Percentiles rank a stretch among this genome's conserved stretches.
Conservation (phyloP, 805 yeast species). For the Debaryomyces maramus region DNA sequence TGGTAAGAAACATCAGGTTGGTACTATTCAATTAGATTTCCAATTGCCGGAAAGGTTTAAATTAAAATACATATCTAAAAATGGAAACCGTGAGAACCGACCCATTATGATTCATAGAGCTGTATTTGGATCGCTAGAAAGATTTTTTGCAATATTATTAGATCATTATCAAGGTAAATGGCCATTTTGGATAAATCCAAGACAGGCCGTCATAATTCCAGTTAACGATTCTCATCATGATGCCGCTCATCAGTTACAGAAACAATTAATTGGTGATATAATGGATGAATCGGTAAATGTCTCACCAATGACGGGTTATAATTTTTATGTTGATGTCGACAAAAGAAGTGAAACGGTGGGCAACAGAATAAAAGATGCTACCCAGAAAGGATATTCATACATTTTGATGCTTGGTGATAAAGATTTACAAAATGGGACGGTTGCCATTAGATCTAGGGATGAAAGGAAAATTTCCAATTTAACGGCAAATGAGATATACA, state of each 20-base stretch:
- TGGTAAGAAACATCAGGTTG: constrained; percentile 86
- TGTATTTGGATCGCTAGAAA: constrained; percentile 89
- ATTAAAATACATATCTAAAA: constrained; percentile 59
- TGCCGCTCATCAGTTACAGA: constrained; percentile 52
- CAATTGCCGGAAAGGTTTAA: constrained; percentile 87
- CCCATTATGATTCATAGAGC: constrained; percentile 98
- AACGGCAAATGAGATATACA: constrained; percentile 51
- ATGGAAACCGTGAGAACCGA: constrained; percentile 50
- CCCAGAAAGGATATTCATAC: constrained; percentile 70
- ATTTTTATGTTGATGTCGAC: constrained; percentile 77
- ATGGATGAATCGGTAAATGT: constrained; percentile 33
- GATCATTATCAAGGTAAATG: constrained; percentile 91
- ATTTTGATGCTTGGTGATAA: constrained; percentile 85
- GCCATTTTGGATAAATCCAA: constrained; percentile 97
- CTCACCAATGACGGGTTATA: constrained; percentile 55
- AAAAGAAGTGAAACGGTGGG: constrained; percentile 76
- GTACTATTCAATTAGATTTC: constrained; percentile 93
- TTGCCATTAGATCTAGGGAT: constrained; percentile 64
- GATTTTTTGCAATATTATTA: constrained; percentile 86
- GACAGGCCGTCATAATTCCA: constrained; percentile 86
- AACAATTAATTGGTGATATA: constrained; percentile 47
- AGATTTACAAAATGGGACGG: constrained; percentile 60
- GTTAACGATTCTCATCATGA: constrained; percentile 61
- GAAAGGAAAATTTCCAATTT: constrained; percentile 45
- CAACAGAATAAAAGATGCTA: constrained; percentile 75